phyloP scores from a whole-genome alignment of 169 alveolate genomes.

The Cyclospora cayetanensis region DNA sequence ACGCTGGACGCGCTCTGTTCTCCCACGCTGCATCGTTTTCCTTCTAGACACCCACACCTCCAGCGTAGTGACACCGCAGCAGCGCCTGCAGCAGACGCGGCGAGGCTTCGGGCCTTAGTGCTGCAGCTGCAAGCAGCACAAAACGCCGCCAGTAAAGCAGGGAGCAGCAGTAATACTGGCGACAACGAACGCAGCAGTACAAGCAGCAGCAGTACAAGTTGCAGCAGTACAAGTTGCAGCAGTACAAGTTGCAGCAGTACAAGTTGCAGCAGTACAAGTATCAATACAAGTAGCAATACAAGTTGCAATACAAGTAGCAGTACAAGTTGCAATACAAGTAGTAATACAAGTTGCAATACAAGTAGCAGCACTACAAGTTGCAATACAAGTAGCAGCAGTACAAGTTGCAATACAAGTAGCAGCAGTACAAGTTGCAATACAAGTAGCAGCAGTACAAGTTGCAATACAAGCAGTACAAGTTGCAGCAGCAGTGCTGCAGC shows the following conservation, averaged over 20 bases:
- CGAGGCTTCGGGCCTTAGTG: not conserved
- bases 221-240: conserved; percentile 2
- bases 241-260: conserved; percentile 3
- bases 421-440: not conserved
- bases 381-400: not conserved
- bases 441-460: not conserved
- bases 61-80: conserved; percentile 52
- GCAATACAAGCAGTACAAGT: conserved; percentile 7
- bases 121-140: conserved; percentile 33
- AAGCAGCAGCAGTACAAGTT: conserved; percentile 10
- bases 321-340: not conserved
- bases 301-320: not conserved
- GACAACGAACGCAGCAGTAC: not conserved
- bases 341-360: not conserved
- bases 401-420: not conserved
- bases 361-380: not conserved
- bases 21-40: not conserved
- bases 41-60: conserved; percentile 3
- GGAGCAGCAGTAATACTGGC: not conserved
- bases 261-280: not conserved
- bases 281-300: conserved; percentile 8
- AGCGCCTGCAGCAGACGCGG: conserved; percentile 54
- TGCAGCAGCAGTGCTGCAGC: conserved; percentile 24
- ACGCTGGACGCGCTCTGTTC: not conserved
- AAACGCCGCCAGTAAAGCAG: not conserved